Percentiles rank a stretch among this genome's conserved stretches.
Evolutionary conservation across 768 basidiomycete genomes (phyloP).

Genomic region (Tricholoma flavovirens): DNA sequence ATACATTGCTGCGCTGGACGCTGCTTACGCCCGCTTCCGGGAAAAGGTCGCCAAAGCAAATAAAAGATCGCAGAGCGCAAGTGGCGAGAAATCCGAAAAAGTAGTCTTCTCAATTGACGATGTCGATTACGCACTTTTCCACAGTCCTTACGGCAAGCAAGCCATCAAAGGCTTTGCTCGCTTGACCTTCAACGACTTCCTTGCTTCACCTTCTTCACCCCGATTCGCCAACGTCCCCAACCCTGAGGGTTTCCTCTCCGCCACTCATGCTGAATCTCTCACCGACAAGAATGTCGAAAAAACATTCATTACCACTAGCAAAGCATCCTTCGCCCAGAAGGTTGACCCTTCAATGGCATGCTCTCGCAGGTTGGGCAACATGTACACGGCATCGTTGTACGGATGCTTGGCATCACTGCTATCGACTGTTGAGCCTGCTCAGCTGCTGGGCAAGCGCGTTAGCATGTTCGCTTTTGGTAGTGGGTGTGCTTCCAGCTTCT

Average conservation of each 20-base stretch:
- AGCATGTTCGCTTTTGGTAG: conserved; percentile 96
- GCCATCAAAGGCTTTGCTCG: conserved; percentile 97
- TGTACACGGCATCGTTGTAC: conserved; percentile 96
- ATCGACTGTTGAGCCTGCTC: conserved; percentile 61
- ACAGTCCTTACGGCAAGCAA: conserved; percentile 98
- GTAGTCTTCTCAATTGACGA: conserved; percentile 67
- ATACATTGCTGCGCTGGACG: conserved; percentile 91
- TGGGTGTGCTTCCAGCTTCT: conserved; percentile 95
- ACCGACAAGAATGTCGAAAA: conserved; percentile 96
- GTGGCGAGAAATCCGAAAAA: conserved; percentile 34
- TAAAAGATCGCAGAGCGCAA: conserved; percentile 40
- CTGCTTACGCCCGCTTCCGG: conserved; percentile 79
- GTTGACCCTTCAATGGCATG: conserved; percentile 81
- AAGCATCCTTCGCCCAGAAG: conserved; percentile 65
- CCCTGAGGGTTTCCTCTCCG: conserved; percentile 62
- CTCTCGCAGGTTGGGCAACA: conserved; percentile 92
- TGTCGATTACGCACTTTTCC: conserved; percentile 93
- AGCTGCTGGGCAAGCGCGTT: conserved; percentile 77
- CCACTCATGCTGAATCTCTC: conserved; percentile 67
- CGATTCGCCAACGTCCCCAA: conserved; percentile 66
- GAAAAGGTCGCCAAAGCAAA: conserved; percentile 69
- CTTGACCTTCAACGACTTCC: conserved; percentile 89
- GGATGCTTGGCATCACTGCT: conserved; percentile 89
- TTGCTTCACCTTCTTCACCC: conserved; percentile 63
- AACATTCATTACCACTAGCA: conserved; percentile 79